phyloP scores from a whole-genome alignment of 805 yeast genomes.

The Metschnikowia amazonensis region DNA sequence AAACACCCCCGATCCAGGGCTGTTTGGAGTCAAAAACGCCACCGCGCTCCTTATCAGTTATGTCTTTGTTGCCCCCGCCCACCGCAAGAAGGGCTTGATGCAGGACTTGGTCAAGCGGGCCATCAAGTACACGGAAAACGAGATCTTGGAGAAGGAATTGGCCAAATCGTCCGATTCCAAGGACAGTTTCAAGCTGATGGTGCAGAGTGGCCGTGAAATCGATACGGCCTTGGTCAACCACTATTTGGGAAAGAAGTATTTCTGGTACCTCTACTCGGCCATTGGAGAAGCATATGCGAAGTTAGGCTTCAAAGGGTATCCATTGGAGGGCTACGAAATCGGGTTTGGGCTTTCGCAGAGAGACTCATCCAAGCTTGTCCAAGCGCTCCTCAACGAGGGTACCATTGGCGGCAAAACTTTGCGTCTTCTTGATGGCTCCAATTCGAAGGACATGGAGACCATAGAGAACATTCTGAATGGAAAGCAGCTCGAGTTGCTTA shows the following conservation, averaged over 20 bases:
- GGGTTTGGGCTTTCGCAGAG: conserved; percentile 21
- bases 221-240: conserved; percentile 31
- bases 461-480: conserved; percentile 31
- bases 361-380: conserved; percentile 19
- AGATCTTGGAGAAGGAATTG: conserved; percentile 25
- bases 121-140: conserved; percentile 31
- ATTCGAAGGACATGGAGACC: conserved; percentile 27
- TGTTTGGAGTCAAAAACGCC: conserved; percentile 32
- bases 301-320: conserved; percentile 52
- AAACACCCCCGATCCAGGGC: conserved; percentile 26
- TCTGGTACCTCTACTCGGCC: conserved; percentile 63
- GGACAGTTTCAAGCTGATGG: conserved; percentile 34
- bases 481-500: conserved; percentile 33
- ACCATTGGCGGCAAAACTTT: conserved; percentile 27
- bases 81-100: conserved; percentile 31
- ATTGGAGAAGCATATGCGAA: conserved; percentile 62
- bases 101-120: conserved; percentile 23
- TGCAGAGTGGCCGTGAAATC: conserved; percentile 24
- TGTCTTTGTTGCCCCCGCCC: conserved; percentile 26
- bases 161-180: conserved; percentile 20
- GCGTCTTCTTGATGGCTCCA: conserved; percentile 23
- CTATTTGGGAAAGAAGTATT: conserved; percentile 33
- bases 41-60: conserved; percentile 25
- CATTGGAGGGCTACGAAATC: conserved; percentile 33
- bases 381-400: conserved; percentile 19